A percentile compares a stretch with the other conserved stretches of the same genome.
Conservation (phyloP, 208 protist genomes). For the Trichomonas gallinae region DNA sequence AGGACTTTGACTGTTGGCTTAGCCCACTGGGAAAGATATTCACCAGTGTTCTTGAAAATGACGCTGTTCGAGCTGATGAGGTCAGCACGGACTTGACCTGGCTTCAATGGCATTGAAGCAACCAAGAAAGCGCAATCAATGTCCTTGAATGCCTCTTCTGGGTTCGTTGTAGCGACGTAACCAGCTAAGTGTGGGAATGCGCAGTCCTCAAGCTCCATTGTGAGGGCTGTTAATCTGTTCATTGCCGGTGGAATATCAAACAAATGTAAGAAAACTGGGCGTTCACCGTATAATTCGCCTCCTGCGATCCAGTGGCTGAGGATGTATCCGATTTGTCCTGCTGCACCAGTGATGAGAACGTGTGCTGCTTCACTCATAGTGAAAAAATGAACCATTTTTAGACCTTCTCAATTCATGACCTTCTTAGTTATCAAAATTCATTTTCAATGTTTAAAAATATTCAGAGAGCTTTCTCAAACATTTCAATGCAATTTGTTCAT, state of each 20-base stretch:
- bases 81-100: not conserved
- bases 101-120: not conserved
- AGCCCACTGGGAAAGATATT: not conserved
- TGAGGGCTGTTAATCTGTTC: conserved; percentile 55
- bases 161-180: conserved; percentile 56
- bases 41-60: not conserved
- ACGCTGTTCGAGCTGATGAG: not conserved
- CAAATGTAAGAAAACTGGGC: not conserved
- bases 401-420: not conserved
- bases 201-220: conserved; percentile 74
- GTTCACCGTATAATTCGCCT: not conserved
- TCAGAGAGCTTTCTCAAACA: too few relatives aligned
- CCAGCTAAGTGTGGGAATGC: conserved; percentile 64
- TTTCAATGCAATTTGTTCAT: too few relatives aligned
- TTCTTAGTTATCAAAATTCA: not conserved
- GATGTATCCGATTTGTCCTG: conserved; percentile 10
- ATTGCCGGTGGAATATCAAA: not conserved
- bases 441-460: not conserved
- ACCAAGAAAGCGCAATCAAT: conserved; percentile 39
- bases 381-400: not conserved
- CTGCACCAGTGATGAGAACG: not conserved
- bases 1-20: not conserved
- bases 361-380: not conserved
- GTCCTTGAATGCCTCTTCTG: conserved; percentile 58
- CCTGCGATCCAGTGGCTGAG: not conserved